Evolutionary conservation across 2,329 filamentous ascomycete genomes (phyloP), one percentile per base, ranked within the genome.

Genomic region (Juglanconis sp.): DNA sequence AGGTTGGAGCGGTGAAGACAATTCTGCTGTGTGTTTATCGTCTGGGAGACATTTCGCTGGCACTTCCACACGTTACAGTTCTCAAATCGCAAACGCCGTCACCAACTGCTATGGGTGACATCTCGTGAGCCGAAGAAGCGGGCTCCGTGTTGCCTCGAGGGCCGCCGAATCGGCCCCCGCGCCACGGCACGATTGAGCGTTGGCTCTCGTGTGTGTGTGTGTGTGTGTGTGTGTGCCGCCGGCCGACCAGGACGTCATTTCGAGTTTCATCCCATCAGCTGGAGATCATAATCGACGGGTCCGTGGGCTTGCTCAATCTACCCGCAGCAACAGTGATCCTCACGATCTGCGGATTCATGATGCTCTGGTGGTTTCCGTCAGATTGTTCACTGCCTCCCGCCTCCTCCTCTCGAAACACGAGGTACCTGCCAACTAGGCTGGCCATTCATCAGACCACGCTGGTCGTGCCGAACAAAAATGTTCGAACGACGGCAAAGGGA

Each of bases 191-290:
- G 38, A 10, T 10, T 44, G 34, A 40, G 44, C 32, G 9, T 40
- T 5, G 7, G 11, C 42, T 48, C 44, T 48, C 44, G 46, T 56
- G 31, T 13, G 5, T 31, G 9, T 48, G 46, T 30, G 17, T 42
- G 38, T 2, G 38, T 42, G 10, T 42, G 38, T 10, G 4, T 42
- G 38, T 11, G 32, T 31, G 13, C 13, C 17, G 53, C 42, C 42
- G 15, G 17, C 53, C 53, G n/a, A 17, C 17, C 11, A 30, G 11
- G 34, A 50, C 46, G 54, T 56, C 55, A 50, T 49, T 36, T 35
- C 47, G 47, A 44, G 55, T 57, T 57, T 57, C 55, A 57, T 57
- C 55, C 34, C 55, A 52, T 36, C n/a, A 40, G 38, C 13, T 50
- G 24, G 30, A 40, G 47, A 50, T 50, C 24, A 35, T 51, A 31